Base-by-base conservation (phyloP, 2,329 filamentous ascomycete species). In the Periglandula ipomoeae region DNA sequence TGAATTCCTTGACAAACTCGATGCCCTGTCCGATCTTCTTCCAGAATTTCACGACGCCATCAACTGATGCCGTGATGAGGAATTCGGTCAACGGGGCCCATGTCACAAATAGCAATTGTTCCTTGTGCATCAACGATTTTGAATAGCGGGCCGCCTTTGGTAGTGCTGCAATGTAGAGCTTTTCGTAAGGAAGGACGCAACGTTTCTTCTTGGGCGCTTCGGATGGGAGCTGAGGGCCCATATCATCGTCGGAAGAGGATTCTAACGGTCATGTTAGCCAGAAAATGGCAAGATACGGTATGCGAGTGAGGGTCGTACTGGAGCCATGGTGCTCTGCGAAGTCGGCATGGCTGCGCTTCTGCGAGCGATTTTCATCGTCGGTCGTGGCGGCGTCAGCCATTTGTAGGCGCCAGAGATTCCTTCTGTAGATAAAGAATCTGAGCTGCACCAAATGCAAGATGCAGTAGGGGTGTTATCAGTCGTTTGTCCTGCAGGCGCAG, bases 31-130 rank as follows among this genome's bases (percentile, higher is more conserved):
- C 84, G 55, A 87, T 79, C 71, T 98, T 98, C 72, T 98, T 98
- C 93, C 93, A 98, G 66, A 98, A 98, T 67, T 98, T 98, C 58
- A 97, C 91, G 1, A 91, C 85, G n/a, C 94, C 94, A 63, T 98
- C 93, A 39, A 87, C 71, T 0, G 93, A 97, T 52, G 87, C 88
- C 1, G 93, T 98, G 53, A 98, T 93, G 34, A 98, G 74, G 63
- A 98, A 98, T 58, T 97, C 93, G 51, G 91, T 96, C 51, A 85
- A 73, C 1, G 90, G 90, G 1, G 94, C 95, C 65, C 95, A 83
- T 11, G 84, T 94, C 54, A 88, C 80, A 60, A 90, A 97, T 50
- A 85, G 80, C 44, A 98, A 70, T 69, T 95, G 89, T 57, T 98
- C 93, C 70, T 91, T 90, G 76, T 98, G 93, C 94, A 98, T 98